Conservation (phyloP, 345 rosid species). For the Hypericum perforatum region DNA sequence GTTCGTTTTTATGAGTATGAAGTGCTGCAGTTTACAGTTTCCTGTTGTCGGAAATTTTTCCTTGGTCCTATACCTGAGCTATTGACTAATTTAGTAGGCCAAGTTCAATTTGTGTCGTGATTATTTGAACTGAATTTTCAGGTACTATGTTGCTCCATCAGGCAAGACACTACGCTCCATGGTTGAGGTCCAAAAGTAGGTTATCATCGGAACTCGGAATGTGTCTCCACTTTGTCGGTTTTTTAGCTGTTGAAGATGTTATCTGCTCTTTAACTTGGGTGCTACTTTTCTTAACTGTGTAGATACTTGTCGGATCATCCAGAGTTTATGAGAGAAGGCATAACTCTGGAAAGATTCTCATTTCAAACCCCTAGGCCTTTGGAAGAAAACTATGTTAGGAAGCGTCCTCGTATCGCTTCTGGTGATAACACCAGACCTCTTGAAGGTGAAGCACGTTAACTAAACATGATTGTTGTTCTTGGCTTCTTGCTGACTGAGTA, state of each 20-base stretch:
- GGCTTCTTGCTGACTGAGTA: background rate
- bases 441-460: slow-evolving; percentile 38
- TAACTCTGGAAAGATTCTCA: slow-evolving; percentile 51
- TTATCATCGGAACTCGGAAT: slow-evolving; percentile 4
- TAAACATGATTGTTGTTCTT: background rate
- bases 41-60: no score
- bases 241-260: background rate
- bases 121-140: slow-evolving; percentile 21
- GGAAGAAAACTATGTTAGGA: slow-evolving; percentile 54
- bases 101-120: background rate
- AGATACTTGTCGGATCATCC: slow-evolving; percentile 60
- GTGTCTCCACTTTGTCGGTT: background rate
- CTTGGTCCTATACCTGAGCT: background rate
- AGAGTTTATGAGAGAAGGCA: slow-evolving; percentile 30
- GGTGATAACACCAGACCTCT: slow-evolving; percentile 21
- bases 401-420: slow-evolving; percentile 28
- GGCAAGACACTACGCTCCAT: slow-evolving; percentile 87
- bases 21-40: no score
- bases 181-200: slow-evolving; percentile 78
- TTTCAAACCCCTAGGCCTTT: slow-evolving; percentile 70
- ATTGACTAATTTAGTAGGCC: background rate
- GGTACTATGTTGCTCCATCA: slow-evolving; percentile 76
- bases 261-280: background rate
- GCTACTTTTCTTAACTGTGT: slow-evolving; percentile 5
- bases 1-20: no score